phyloP scores from a whole-genome alignment of 2,329 filamentous ascomycete genomes.

The Nigrospora oryzae region DNA sequence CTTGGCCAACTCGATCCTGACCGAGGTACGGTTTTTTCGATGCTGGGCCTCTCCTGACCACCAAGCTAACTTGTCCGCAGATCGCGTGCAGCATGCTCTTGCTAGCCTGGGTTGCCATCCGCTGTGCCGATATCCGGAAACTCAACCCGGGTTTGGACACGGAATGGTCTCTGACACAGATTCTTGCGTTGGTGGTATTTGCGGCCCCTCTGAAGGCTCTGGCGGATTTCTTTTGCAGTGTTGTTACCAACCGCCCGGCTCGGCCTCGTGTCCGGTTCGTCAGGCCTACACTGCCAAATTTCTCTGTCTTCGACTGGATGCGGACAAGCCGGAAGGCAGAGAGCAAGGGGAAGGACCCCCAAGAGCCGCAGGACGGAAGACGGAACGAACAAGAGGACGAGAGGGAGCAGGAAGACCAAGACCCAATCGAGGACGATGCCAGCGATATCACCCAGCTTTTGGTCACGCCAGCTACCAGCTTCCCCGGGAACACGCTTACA shows the following conservation, averaged over 20 bases:
- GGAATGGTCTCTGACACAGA: slow-evolving; percentile 11
- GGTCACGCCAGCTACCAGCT: not conserved
- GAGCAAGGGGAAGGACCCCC: not conserved
- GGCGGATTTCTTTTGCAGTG: slow-evolving; percentile 5
- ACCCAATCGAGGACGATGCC: not conserved
- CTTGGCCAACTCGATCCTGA: slow-evolving; percentile 11
- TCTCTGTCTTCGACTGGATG: not conserved
- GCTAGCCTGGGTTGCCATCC: slow-evolving; percentile 10
- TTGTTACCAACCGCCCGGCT: not conserved
- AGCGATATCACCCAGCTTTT: not conserved
- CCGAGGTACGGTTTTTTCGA: slow-evolving; percentile 4
- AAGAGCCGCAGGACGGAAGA: too few relatives aligned
- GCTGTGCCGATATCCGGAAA: slow-evolving; percentile 9
- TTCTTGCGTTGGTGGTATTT: slow-evolving; percentile 10
- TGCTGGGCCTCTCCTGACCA: too few relatives aligned
- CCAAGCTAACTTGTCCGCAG: not conserved
- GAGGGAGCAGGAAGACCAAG: not conserved
- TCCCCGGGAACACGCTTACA: not conserved
- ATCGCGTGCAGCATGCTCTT: slow-evolving; percentile 8
- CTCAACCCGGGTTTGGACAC: slow-evolving; percentile 6
- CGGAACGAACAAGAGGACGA: too few relatives aligned
- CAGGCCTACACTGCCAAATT: not conserved
- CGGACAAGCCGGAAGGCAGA: not conserved
- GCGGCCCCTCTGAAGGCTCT: slow-evolving; percentile 9
- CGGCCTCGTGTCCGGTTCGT: not conserved